Percentiles rank a stretch among this genome's conserved stretches.
Evolutionary conservation across 495 filamentous ascomycete species (phyloP).

Genomic region (Talaromyces nanjingensis): DNA sequence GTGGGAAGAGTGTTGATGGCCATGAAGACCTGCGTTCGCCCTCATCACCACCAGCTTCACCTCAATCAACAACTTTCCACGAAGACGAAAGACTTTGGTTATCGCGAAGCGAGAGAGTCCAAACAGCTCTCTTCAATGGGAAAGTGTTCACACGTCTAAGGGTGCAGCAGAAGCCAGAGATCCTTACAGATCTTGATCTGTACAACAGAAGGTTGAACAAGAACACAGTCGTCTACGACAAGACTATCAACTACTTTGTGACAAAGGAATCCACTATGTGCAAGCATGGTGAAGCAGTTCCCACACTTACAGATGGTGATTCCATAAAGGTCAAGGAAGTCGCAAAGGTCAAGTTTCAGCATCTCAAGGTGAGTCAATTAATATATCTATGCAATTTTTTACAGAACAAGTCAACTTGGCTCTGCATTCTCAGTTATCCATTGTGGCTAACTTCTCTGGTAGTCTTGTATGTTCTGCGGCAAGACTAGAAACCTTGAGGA

Average conservation of each 20-base stretch:
- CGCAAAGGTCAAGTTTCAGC: background rate
- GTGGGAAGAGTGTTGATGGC: conserved; percentile 38
- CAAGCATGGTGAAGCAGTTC: background rate
- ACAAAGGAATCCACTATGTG: background rate
- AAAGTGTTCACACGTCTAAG: background rate
- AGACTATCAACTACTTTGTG: background rate
- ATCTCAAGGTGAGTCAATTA: background rate
- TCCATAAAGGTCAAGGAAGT: background rate
- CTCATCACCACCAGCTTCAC: background rate
- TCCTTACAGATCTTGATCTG: conserved; percentile 20
- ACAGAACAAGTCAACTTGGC: background rate
- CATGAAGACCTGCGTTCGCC: background rate
- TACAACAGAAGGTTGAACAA: background rate
- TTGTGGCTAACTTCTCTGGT: background rate
- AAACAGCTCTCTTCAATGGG: background rate
- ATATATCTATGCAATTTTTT: background rate
- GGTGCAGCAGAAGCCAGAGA: background rate
- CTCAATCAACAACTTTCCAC: background rate
- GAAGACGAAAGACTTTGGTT: background rate
- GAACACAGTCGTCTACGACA: conserved; percentile 18
- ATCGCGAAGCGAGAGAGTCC: background rate
- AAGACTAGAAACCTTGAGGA: conserved; percentile 36
- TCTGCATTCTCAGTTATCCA: background rate
- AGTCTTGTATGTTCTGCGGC: conserved; percentile 52
- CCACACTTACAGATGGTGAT: background rate